A percentile compares a stretch with the other conserved stretches of the same genome.
These are phyloP conservation scores for Picea sitchensis DNA, from an alignment of 75 land plant species.

Conservation along the genomic window DNA sequence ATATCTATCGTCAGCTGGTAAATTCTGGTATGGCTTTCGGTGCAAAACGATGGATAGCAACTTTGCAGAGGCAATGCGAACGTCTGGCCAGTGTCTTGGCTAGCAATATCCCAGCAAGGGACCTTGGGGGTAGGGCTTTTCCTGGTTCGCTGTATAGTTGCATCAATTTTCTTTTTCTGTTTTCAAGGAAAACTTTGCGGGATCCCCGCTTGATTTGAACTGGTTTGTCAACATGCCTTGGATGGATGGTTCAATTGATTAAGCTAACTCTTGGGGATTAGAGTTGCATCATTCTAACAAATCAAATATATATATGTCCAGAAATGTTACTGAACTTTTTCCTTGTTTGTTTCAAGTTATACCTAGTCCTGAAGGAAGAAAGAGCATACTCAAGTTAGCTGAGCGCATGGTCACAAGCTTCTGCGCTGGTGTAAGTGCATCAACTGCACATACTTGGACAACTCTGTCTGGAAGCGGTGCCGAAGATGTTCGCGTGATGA, in stretches of 20 bases:
- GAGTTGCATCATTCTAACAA: no score
- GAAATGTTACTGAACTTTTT: no score
- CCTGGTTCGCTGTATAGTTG: no score
- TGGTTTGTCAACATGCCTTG: no score
- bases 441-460: conserved; percentile 88
- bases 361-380: conserved; percentile 61
- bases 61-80: conserved; percentile 75
- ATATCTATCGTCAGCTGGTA: conserved; percentile 58
- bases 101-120: conserved; percentile 54
- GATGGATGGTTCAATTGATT: no score
- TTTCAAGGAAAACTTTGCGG: no score
- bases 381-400: conserved; percentile 87
- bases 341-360: conserved; percentile 33
- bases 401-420: conserved; percentile 87
- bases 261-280: no score
- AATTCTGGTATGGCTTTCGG: conserved; percentile 73
- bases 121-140: conserved; percentile 45
- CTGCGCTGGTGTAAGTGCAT: conserved; percentile 80
- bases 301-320: no score
- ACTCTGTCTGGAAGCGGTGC: conserved; percentile 78
- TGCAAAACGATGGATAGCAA: conserved; percentile 75
- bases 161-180: no score
- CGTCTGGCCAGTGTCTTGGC: conserved; percentile 74
- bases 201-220: no score
- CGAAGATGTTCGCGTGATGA: conserved; percentile 93